Evolutionary conservation across 2,329 filamentous ascomycete genomes (phyloP).

Genomic region (Ceratocystis alfenasii): DNA sequence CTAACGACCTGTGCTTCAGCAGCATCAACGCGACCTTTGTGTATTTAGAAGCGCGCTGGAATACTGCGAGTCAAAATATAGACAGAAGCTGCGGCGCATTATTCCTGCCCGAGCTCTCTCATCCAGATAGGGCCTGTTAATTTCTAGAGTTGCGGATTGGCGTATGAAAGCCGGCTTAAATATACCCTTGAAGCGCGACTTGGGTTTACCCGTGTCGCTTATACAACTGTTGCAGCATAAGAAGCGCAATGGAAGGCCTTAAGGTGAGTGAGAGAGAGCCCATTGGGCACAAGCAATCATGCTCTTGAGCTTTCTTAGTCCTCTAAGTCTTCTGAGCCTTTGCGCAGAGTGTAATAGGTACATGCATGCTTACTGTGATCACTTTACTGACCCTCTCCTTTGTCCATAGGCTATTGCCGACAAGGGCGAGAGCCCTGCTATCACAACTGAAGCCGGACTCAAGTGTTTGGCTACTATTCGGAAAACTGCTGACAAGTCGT

Average conservation of each 20-base stretch:
- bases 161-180: background rate
- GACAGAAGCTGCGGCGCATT: conserved; percentile 7
- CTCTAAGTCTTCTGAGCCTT: background rate
- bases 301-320: background rate
- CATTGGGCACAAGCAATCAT: background rate
- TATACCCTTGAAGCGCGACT: conserved; percentile 11
- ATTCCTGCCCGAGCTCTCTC: background rate
- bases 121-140: background rate
- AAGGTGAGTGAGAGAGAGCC: conserved; percentile 15
- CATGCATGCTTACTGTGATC: conserved; percentile 7
- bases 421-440: conserved; percentile 51
- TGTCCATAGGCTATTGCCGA: conserved; percentile 27
- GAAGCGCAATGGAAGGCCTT: conserved; percentile 17
- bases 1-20: conserved; percentile 5
- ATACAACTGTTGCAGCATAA: conserved; percentile 17
- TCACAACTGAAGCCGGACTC: conserved; percentile 59
- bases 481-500: conserved; percentile 72
- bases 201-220: conserved; percentile 2
- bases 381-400: conserved; percentile 34
- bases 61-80: background rate
- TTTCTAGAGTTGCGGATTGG: background rate
- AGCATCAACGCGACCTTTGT: conserved; percentile 6
- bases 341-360: background rate
- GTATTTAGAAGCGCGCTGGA: background rate
- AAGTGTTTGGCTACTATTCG: conserved; percentile 64